Evolutionary conservation across 306 rosid genomes (phyloP).

Genomic region (Rosa lucieae): DNA sequence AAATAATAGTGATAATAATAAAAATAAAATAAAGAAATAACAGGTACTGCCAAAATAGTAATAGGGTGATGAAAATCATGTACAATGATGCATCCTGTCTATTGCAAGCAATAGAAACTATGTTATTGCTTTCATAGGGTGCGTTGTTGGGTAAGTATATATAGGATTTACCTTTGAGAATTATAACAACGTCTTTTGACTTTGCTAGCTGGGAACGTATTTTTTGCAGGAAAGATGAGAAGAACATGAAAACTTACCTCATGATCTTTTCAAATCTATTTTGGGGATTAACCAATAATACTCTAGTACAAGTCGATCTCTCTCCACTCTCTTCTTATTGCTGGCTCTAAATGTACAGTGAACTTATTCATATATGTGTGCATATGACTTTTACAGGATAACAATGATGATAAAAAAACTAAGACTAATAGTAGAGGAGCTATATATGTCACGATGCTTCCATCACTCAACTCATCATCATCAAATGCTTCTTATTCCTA

Average conservation of each 20-base stretch:
- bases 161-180: background rate
- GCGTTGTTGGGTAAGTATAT: background rate
- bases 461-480: conserved; percentile 29
- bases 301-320: conserved; percentile 39
- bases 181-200: background rate
- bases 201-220: background rate
- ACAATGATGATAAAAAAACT: conserved; percentile 8
- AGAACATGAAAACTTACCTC: conserved; percentile 48
- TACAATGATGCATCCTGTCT: background rate
- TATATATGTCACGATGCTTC: conserved; percentile 25
- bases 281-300: conserved; percentile 26
- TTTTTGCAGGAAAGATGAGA: too few relatives aligned
- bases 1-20: background rate
- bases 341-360: background rate
- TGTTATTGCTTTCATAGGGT: background rate
- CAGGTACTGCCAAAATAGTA: conserved; percentile 12
- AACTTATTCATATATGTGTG: background rate
- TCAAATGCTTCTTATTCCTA: background rate
- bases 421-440: conserved; percentile 1
- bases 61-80: background rate
- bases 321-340: conserved; percentile 6
- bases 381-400: conserved; percentile 32
- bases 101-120: conserved; percentile 1
- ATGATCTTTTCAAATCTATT: conserved; percentile 54
- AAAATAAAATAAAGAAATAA: background rate